Evolutionary conservation across 441 rosid species (phyloP), one percentile per base, ranked within the genome.

Genomic region (Metrosideros polymorpha): DNA sequence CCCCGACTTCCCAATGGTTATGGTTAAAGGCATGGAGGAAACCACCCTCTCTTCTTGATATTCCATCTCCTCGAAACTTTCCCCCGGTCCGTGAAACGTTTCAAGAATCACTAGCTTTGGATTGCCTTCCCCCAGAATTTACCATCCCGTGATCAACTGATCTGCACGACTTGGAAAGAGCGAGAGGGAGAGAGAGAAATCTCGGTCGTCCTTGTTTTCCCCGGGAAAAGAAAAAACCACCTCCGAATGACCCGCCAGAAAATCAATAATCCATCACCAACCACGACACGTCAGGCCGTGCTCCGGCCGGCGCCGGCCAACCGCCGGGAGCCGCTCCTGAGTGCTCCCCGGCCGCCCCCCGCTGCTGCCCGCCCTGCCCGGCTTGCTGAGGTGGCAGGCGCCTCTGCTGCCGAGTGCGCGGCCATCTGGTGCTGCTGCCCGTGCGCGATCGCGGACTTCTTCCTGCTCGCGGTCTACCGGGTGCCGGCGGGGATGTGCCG

Each of bases 351-450:
- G 75, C 83, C 86, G 42, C 29, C 25, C 71, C 32, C 88, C 45
- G 25, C 89, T 25, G 5, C 56, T 12, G 4, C 79, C 84, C 47
- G 57, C 88, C 66, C 86, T 53, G 86, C 82, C 32, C 76, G 85
- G 12, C 71, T 91, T 22, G 94, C 85, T 1, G 94, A 93, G 92
- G 82, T 91, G 7, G 93, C 90, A 0, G 95, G 94, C 0, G 93
- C 91, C 43, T 88, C 95, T 3, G 18, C 94, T 17, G 94, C 94
- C 3, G 94, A 91, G 84, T 93, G 95, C 83, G 94, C 91, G 1
- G 93, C 95, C 14, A 82, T 93, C 12, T 90, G 92, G 45, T 93
- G 95, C 71, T 92, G 93, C 66, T 92, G 95, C 82, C 95, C 94
- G 0, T 92, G 92, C 66, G 92, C 89, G 15, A 84, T 93, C 45